phyloP scores from a whole-genome alignment of 2,329 filamentous ascomycete genomes.

The Fusarium sp. region DNA sequence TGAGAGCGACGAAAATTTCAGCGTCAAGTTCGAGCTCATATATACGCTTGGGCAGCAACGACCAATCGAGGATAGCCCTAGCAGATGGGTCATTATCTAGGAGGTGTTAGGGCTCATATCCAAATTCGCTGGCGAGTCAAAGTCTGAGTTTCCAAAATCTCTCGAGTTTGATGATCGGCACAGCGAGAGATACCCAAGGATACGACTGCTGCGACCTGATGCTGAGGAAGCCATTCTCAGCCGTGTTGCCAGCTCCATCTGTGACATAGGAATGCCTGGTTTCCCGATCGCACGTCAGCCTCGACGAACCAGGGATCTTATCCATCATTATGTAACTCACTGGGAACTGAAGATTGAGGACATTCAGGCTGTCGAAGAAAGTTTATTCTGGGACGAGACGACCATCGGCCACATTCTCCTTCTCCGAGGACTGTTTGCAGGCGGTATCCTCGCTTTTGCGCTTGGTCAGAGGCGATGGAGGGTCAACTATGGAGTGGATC shows the following conservation, averaged over 20 bases:
- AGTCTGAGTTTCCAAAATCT: slow-evolving; percentile 52
- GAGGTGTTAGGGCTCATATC: slow-evolving; percentile 64
- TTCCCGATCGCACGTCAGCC: slow-evolving; percentile 61
- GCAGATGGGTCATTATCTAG: slow-evolving; percentile 71
- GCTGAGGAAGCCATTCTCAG: slow-evolving; percentile 53
- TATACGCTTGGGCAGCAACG: slow-evolving; percentile 72
- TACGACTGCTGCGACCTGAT: slow-evolving; percentile 62
- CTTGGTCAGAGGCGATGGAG: slow-evolving; percentile 73
- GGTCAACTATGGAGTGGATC: slow-evolving; percentile 74
- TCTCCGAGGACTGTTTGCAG: slow-evolving; percentile 69
- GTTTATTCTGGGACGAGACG: slow-evolving; percentile 56
- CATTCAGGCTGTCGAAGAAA: slow-evolving; percentile 55
- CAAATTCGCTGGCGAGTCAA: slow-evolving; percentile 50
- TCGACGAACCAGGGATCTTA: slow-evolving; percentile 45
- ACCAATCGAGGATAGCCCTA: slow-evolving; percentile 66
- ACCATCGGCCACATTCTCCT: slow-evolving; percentile 60
- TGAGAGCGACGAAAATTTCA: slow-evolving; percentile 76
- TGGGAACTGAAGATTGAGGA: slow-evolving; percentile 48
- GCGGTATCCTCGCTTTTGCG: slow-evolving; percentile 67
- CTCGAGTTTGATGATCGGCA: slow-evolving; percentile 59
- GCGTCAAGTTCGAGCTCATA: slow-evolving; percentile 72
- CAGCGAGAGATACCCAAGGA: slow-evolving; percentile 61
- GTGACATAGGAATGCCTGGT: slow-evolving; percentile 57
- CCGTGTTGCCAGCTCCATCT: slow-evolving; percentile 59
- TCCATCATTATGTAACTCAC: slow-evolving; percentile 63